phyloP scores from a whole-genome alignment of 805 yeast species.

The Phaffomyces antillensis region DNA sequence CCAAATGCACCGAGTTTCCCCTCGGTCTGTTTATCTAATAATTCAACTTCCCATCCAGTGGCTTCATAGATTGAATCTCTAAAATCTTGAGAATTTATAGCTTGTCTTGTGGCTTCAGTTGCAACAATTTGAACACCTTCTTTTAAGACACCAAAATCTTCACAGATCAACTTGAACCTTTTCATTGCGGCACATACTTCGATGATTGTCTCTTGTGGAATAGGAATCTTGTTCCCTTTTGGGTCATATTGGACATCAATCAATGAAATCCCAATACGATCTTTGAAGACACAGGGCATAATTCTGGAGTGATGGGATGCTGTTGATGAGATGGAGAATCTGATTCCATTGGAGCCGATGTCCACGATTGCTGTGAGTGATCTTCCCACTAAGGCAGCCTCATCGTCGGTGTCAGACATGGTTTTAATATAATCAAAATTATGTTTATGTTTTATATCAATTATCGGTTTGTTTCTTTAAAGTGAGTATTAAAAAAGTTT shows the following conservation, averaged over 20 bases:
- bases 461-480: no score
- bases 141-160: slow-evolving; percentile 64
- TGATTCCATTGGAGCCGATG: slow-evolving; percentile 69
- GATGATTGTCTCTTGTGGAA: slow-evolving; percentile 47
- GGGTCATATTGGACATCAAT: slow-evolving; percentile 52
- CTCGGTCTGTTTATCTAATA: slow-evolving; percentile 57
- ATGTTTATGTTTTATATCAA: no score
- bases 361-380: slow-evolving; percentile 63
- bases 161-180: slow-evolving; percentile 63
- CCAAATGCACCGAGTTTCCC: slow-evolving; percentile 66
- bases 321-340: slow-evolving; percentile 65
- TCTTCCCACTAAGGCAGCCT: slow-evolving; percentile 47
- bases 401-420: slow-evolving; percentile 22
- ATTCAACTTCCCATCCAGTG: slow-evolving; percentile 59
- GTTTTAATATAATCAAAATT: no score
- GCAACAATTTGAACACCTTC: slow-evolving; percentile 60
- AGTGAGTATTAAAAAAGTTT: no score
- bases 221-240: slow-evolving; percentile 38
- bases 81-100: slow-evolving; percentile 55
- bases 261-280: slow-evolving; percentile 61
- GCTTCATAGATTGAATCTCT: slow-evolving; percentile 47
- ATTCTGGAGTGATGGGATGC: slow-evolving; percentile 66
- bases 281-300: slow-evolving; percentile 74
- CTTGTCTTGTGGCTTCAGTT: slow-evolving; percentile 69
- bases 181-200: slow-evolving; percentile 59